Percentiles rank a stretch among this genome's conserved stretches.
Evolutionary conservation across 106 monocot genomes (phyloP).

Genomic region (Gastrodia elata): DNA sequence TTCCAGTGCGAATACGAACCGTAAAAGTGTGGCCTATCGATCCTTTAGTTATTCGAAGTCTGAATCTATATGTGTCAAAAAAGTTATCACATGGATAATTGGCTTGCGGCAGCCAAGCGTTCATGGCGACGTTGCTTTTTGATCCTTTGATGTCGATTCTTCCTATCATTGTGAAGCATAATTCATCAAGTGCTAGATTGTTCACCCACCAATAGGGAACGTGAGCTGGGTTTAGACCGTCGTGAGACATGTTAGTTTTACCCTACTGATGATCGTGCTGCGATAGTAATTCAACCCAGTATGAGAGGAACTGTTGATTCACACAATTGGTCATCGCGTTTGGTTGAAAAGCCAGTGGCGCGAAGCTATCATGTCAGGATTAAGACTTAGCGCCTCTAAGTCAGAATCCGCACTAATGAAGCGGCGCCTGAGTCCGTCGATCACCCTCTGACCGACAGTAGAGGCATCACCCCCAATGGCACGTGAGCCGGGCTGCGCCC

Average conservation of each 20-base stretch:
- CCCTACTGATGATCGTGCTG: slow-evolving; percentile 18
- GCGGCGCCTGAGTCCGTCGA: too few species aligned
- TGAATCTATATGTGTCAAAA: slow-evolving; percentile 79
- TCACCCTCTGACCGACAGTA: too few species aligned
- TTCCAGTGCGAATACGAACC: slow-evolving; percentile 83
- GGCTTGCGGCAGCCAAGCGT: slow-evolving; percentile 77
- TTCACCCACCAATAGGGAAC: slow-evolving; percentile 30
- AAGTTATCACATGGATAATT: slow-evolving; percentile 68
- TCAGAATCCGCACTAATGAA: too few species aligned
- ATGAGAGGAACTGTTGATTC: slow-evolving; percentile 56
- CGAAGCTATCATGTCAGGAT: slow-evolving; percentile 47
- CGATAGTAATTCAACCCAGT: slow-evolving; percentile 52
- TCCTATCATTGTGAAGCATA: slow-evolving; percentile 32
- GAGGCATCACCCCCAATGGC: too few species aligned
- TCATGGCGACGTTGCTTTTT: slow-evolving; percentile 50
- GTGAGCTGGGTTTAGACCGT: slow-evolving; percentile 32
- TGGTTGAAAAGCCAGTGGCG: slow-evolving; percentile 74
- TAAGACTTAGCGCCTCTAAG: too few species aligned
- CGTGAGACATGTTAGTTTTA: slow-evolving; percentile 29
- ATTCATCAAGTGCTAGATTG: slow-evolving; percentile 25
- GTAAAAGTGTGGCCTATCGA: slow-evolving; percentile 95
- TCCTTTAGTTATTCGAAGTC: slow-evolving; percentile 90
- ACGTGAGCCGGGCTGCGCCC: too few species aligned
- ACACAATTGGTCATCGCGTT: slow-evolving; percentile 73
- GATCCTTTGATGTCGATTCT: slow-evolving; percentile 25